phyloP scores from a whole-genome alignment of 2,329 filamentous ascomycete genomes.

The Cladosporium sp. region DNA sequence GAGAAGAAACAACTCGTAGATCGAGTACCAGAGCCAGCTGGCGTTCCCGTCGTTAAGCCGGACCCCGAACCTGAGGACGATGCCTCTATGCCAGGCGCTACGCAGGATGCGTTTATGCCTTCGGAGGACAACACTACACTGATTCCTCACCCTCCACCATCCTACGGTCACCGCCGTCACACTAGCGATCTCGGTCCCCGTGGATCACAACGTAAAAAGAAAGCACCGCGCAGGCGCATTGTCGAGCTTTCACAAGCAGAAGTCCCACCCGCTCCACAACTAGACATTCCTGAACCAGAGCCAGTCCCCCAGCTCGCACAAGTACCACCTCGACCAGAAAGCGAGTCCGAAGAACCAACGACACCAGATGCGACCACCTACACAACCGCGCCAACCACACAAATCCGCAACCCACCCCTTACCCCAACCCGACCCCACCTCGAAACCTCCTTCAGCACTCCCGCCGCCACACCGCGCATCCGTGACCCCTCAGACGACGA shows the following conservation, averaged over 20 bases:
- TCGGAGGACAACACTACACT: not conserved
- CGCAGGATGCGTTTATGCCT: slow-evolving; percentile 7
- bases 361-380: slow-evolving; percentile 19
- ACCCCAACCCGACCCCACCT: slow-evolving; percentile 23
- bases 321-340: slow-evolving; percentile 25
- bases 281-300: slow-evolving; percentile 17
- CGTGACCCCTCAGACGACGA: slow-evolving; percentile 28
- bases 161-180: slow-evolving; percentile 23
- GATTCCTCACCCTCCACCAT: slow-evolving; percentile 2
- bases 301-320: slow-evolving; percentile 25
- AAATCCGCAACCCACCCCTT: slow-evolving; percentile 14
- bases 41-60: slow-evolving; percentile 73
- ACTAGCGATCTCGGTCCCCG: slow-evolving; percentile 28
- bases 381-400: slow-evolving; percentile 20
- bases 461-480: slow-evolving; percentile 25
- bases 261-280: slow-evolving; percentile 13
- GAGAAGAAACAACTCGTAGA: slow-evolving; percentile 84
- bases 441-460: slow-evolving; percentile 27
- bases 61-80: slow-evolving; percentile 56
- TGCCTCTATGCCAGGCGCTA: slow-evolving; percentile 35
- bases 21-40: slow-evolving; percentile 69
- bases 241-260: slow-evolving; percentile 53
- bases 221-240: slow-evolving; percentile 53
- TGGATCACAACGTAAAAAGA: slow-evolving; percentile 51
- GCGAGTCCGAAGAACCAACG: slow-evolving; percentile 23